Base-by-base conservation (phyloP, 306 rosid genomes). In the Glycine soja region DNA sequence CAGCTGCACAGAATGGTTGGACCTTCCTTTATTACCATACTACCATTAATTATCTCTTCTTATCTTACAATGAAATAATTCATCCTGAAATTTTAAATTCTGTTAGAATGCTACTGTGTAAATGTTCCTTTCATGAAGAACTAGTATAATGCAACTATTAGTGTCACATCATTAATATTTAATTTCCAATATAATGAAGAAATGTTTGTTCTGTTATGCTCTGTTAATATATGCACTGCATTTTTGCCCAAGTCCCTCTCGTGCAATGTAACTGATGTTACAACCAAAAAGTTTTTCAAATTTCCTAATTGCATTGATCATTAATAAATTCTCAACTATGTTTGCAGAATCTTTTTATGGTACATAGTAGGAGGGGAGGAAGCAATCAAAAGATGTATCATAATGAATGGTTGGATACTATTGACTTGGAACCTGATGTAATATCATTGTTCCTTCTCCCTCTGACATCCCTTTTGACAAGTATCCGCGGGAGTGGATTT, bases 391-490 rank as follows among this genome's bases (percentile, higher is more conserved):
- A 53, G 75, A 81, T 85, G 78, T 75, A 87, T 54, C 95, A 90
- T 79, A 65, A 85, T 71, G 98, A 92, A 82, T 94, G 98, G 98
- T 84, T 94, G 71, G 89, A 88, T 75, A 90, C 91, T 59, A 88
- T 94, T 72, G 95, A 92, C 80, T 73, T 11, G 12, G 93, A 90
- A 80, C 97, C 95, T 36, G 97, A 90, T 46, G 94, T 87, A 64
- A 89, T 94, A 87, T 83, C 97, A 74, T 82, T 94, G 95, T 86
- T 91, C 76, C 88, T 94, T 79, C 87, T 94, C 74, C 97, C 98
- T 42, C 79, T 92, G 70, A 88, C 95, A 67, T 89, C 95, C 81
- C 86, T 94, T 59, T 84, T 94, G 84, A 87, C 83, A 79, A 90
- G 94, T 64, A 91, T 89, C 69, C 94, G 80, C 0, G 98, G 88